Conservation (phyloP, 129 eudicot genomes). For the Cynara cardunculus region DNA sequence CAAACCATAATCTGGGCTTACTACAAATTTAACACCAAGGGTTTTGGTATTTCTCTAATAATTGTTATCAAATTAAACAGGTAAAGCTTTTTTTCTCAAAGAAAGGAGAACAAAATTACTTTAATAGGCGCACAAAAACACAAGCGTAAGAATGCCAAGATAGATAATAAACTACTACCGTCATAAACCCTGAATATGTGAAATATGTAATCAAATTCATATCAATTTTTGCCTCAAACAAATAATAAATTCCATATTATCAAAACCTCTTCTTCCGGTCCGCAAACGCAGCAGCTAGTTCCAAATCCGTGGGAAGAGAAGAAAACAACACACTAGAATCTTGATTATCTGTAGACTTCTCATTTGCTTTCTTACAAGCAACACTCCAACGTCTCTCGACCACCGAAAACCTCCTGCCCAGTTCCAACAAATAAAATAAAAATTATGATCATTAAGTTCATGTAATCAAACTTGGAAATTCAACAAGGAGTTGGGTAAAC, state of each 20-base stretch:
- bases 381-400: constrained; percentile 91
- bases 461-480: neutral
- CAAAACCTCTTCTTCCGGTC: constrained; percentile 76
- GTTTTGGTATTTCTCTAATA: neutral
- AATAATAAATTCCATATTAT: neutral
- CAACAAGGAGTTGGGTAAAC: neutral
- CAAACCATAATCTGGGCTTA: neutral
- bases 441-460: neutral
- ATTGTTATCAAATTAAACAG: neutral
- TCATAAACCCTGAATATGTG: neutral
- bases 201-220: neutral
- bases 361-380: constrained; percentile 54
- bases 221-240: neutral
- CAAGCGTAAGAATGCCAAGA: neutral
- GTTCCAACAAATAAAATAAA: neutral
- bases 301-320: constrained; percentile 60
- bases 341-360: constrained; percentile 4
- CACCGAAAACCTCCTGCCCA: constrained; percentile 81
- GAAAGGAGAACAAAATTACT: neutral
- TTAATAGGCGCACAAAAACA: neutral
- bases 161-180: neutral
- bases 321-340: constrained; percentile 15
- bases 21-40: neutral
- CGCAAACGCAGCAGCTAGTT: constrained; percentile 66
- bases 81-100: neutral